Conservation (phyloP, 1,284 basidiomycete species). For the Wolfiporia cocos region DNA sequence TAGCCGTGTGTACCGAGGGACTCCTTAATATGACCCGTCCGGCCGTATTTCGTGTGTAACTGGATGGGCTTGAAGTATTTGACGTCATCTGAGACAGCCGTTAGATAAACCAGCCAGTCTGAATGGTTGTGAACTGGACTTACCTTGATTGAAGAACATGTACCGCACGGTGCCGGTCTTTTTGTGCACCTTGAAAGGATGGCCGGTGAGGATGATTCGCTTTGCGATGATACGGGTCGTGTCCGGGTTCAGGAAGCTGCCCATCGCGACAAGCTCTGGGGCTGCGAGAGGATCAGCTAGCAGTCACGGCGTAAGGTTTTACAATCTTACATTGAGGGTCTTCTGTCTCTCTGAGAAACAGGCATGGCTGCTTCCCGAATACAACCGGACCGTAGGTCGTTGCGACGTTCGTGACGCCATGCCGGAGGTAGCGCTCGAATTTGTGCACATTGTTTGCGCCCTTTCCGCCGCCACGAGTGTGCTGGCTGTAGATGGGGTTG, state of each 20-base stretch:
- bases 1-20: conserved; percentile 98
- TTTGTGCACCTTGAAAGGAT: conserved; percentile 97
- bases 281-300: conserved; percentile 37
- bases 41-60: conserved; percentile 89
- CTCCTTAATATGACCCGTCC: conserved; percentile 89
- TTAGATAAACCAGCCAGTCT: conserved; percentile 7
- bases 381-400: conserved; percentile 87
- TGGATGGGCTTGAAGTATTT: conserved; percentile 93
- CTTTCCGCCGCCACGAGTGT: conserved; percentile 83
- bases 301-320: neutral
- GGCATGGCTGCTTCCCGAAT: conserved; percentile 83
- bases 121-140: too few species aligned
- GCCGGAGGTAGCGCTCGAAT: conserved; percentile 89
- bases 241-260: conserved; percentile 84
- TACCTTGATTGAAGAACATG: conserved; percentile 94
- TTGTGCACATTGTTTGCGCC: conserved; percentile 97
- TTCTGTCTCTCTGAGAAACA: conserved; percentile 64
- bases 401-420: conserved; percentile 75
- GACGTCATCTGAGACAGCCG: conserved; percentile 68
- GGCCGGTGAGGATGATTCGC: conserved; percentile 89
- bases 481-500: conserved; percentile 90
- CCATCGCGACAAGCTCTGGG: conserved; percentile 86
- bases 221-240: conserved; percentile 92
- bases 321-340: conserved; percentile 51
- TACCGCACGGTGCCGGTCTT: conserved; percentile 97